Conservation (phyloP, 108 stramenopile genomes). For the Discostella pseudostelligera region DNA sequence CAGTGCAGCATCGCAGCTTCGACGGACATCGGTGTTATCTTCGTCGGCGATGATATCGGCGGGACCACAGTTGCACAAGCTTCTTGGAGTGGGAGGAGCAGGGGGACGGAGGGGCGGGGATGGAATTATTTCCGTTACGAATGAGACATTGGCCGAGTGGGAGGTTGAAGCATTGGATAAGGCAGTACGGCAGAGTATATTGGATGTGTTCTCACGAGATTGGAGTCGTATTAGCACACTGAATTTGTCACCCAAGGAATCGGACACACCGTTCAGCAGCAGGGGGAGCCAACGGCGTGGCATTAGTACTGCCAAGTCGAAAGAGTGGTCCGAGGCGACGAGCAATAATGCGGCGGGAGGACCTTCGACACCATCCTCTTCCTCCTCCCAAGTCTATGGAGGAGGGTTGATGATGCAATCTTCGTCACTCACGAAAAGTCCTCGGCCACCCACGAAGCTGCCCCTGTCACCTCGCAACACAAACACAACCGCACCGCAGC, state of each 20-base stretch:
- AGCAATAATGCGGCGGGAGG: constrained; percentile 6
- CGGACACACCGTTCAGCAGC: constrained; percentile 19
- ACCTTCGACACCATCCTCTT: constrained; percentile 5
- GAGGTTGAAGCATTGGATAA: constrained; percentile 74
- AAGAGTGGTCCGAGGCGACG: constrained; percentile 14
- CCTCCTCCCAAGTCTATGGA: too few species aligned
- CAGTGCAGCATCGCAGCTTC: constrained; percentile 61
- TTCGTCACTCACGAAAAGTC: constrained; percentile 29
- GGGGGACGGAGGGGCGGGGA: constrained; percentile 12
- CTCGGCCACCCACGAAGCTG: constrained; percentile 27
- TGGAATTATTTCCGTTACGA: constrained; percentile 25
- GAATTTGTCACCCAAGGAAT: constrained; percentile 32
- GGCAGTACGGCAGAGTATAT: constrained; percentile 67
- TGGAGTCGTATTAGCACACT: constrained; percentile 62
- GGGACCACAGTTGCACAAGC: constrained; percentile 20
- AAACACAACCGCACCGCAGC: constrained; percentile 4
- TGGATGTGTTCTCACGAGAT: constrained; percentile 65
- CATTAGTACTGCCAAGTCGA: constrained; percentile 32
- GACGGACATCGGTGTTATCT: not conserved
- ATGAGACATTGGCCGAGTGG: constrained; percentile 77
- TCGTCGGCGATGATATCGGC: too few species aligned
- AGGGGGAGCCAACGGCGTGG: constrained; percentile 19
- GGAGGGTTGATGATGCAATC: constrained; percentile 3
- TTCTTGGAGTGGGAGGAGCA: not conserved
- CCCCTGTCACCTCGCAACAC: constrained; percentile 34